Evolutionary conservation across 2,329 filamentous ascomycete species (phyloP), one percentile per base, ranked within the genome.

Genomic region (Alternaria arbusti): DNA sequence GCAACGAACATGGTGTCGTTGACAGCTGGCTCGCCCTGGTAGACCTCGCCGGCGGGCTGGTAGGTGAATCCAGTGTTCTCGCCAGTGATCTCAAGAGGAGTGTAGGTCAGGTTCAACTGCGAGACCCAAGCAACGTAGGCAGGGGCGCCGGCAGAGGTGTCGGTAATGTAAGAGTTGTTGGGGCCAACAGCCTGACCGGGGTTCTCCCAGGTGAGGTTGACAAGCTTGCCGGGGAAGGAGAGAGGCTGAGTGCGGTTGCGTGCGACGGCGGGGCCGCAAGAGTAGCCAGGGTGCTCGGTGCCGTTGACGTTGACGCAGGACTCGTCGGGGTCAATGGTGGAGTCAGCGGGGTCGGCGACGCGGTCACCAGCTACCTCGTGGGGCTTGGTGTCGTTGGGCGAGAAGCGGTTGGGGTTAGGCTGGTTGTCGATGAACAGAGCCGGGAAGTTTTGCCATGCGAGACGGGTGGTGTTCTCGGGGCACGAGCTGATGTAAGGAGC

Each of bases 401-500:
- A 87, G 75, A 89, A 83, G 25, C 90, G 87, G 63, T 88, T 88
- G 22, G 90, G 86, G 79, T 94, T 95, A 3, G 92, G 89, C 76
- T 95, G 90, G 81, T 95, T 94, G 28, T 91, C 82, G 54, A 96
- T 84, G 70, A 86, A 84, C 15, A 96, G 82, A 0, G 87, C 85
- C 0, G 92, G 93, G 82, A 92, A 94, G 82, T 96, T 96, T 77
- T 95, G 91, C 92, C 93, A 96, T 23, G 89, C 86, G 28, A 96
- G 83, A 7, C 91, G 88, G 1, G 91, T 95, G 69, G 90, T 89
- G 76, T 90, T 88, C 46, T 81, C 82, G 0, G 93, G 92, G 78
- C 93, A 96, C 6, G 86, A 90, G 36, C 87, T 89, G 78, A 96
- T 94, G 79, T 94, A 94, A 0, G 92, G 93, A 0, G 93, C 92